Base-by-base conservation (phyloP, 768 basidiomycete genomes). In the Scleroderma citrinum region DNA sequence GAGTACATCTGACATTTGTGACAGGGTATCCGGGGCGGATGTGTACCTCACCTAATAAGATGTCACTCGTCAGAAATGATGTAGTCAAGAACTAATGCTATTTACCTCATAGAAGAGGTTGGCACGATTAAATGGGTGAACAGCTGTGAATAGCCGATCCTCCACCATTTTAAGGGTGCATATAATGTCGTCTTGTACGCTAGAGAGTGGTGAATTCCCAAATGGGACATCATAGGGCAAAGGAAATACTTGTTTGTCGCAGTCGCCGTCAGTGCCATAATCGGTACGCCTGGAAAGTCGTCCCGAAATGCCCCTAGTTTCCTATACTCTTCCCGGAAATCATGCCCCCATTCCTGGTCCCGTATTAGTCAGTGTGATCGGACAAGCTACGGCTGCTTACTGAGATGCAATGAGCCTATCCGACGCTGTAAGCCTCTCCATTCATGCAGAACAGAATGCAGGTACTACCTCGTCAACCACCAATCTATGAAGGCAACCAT, bases 211-310 rank as follows among this genome's bases (percentile, higher is more conserved):
- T 56, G 21, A 37, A 46, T 1, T 5, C 6, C 45, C 47, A 10
- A 45, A 26, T 5, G 19, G 29, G 12, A 23, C 17, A 10, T 26
- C 37, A 8, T 5, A 1, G 40, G 17, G 5, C 41, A 23, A 19
- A 12, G 63, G 77, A 23, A n/a, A 52, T 63, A 88, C 87, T 67
- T 64, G 37, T 80, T 65, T 6, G 90, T 92, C 3, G 90, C 89
- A 13, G 86, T 89, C 2, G 90, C 89, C 1, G 89, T 92, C 34
- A 92, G 66, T 3, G 90, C 90, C 87, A 91, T 92, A 56, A 93
- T 83, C 1, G 91, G 90, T 4, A 92, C 77, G 48, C 75, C 70
- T 1, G 76, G 75, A 58, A 83, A 91, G 24, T 71, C 73, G 32
- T 77, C 71, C 2, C 90, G 78, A 62, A 93, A 87, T 34, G 69